Conservation (phyloP, 1,139 yeast genomes). For the Entelexis sorbosivorans region DNA sequence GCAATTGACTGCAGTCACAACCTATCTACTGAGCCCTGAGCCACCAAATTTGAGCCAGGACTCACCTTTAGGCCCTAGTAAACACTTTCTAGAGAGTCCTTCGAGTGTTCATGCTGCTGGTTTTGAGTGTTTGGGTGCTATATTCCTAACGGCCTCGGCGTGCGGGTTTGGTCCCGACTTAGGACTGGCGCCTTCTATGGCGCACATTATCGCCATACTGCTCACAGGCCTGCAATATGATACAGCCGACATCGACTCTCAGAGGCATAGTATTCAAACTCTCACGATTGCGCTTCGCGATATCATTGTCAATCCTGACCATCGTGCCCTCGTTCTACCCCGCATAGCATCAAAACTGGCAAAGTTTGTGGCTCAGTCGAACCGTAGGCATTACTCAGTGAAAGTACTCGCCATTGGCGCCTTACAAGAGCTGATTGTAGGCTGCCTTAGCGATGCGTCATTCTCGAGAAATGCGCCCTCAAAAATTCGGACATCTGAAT, state of each 20-base stretch:
- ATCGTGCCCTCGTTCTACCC: slow-evolving; percentile 44
- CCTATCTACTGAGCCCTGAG: slow-evolving; percentile 37
- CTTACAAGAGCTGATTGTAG: slow-evolving; percentile 29
- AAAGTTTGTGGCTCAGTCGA: slow-evolving; percentile 34
- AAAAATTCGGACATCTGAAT: slow-evolving; percentile 7
- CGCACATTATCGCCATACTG: slow-evolving; percentile 39
- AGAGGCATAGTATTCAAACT: slow-evolving; percentile 32
- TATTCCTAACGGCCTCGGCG: slow-evolving; percentile 32
- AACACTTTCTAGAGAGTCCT: slow-evolving; percentile 27
- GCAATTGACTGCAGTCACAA: slow-evolving; percentile 42
- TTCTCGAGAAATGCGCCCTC: slow-evolving; percentile 26
- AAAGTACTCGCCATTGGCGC: slow-evolving; percentile 30
- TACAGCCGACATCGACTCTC: slow-evolving; percentile 27
- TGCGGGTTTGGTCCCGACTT: slow-evolving; percentile 15
- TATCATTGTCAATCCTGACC: slow-evolving; percentile 40
- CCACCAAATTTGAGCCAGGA: slow-evolving; percentile 5
- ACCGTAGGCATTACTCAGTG: slow-evolving; percentile 36
- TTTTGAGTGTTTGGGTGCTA: slow-evolving; percentile 30
- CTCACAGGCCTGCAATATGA: slow-evolving; percentile 32
- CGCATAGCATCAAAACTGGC: slow-evolving; percentile 44
- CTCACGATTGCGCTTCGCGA: slow-evolving; percentile 32
- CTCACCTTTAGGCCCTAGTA: slow-evolving; percentile 10
- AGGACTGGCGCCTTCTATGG: slow-evolving; percentile 29
- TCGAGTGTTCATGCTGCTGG: slow-evolving; percentile 38
- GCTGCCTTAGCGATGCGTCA: slow-evolving; percentile 10